Evolutionary conservation across 2,329 filamentous ascomycete species (phyloP), one percentile per base, ranked within the genome.

Genomic region (Fusarium hainanense): DNA sequence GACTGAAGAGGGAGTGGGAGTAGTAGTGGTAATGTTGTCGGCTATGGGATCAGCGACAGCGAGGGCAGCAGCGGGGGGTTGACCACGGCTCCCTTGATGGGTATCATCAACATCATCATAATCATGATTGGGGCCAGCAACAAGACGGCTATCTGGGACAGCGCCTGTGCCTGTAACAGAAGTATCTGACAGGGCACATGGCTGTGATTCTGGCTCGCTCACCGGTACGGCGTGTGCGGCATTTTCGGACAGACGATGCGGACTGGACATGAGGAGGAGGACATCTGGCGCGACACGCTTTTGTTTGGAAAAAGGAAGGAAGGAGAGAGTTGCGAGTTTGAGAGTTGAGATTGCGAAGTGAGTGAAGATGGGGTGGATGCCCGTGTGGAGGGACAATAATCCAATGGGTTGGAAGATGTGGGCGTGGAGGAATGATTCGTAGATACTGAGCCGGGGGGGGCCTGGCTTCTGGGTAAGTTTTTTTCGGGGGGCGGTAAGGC

Each of bases 261-360:
- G 80, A 77, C 79, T 85, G 81, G 85, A 88, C 86, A 88, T 88
- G 85, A 84, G 85, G 82, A 84, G 85, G 82, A 80, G 79, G 81
- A 85, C 86, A 88, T 88, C 80, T 83, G 84, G 82, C 81, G 78
- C 67, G 65, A 70, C 67, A 70, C 67, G 68, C 67, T 67, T 65
- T 70, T 58, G 65, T 56, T 52, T 48, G 47, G 48, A 50, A 63
- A 59, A 58, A 60, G 47, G 58, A 52, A 68, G 61, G 61, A 49
- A 61, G 48, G 48, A 66, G 44, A 59, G 61, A 54, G 63, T 66
- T 66, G 63, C 32, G 40, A 71, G 47, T 59, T 64, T 28, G 49
- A 41, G 54, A 68, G 59, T 67, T 58, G 57, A 65, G 63, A 66
- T 58, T 70, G 65, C 44, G 62, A 70, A 56, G 23, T 60, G 57